Evolutionary conservation across 1,139 yeast genomes (phyloP).

Genomic region (Pichia sp.): DNA sequence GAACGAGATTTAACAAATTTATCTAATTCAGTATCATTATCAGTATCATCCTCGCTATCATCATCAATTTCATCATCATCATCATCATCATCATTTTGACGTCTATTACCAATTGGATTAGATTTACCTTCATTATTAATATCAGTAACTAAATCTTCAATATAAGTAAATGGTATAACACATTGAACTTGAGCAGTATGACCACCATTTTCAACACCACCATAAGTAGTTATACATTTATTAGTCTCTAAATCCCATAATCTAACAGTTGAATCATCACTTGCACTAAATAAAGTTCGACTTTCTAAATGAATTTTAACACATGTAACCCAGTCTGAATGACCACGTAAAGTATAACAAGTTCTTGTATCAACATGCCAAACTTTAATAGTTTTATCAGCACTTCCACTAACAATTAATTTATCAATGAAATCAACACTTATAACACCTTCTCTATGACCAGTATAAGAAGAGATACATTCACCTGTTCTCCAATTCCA

Average conservation of each 20-base stretch:
- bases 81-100: constrained; percentile 29
- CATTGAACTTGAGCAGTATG: constrained; percentile 88
- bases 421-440: constrained; percentile 76
- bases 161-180: constrained; percentile 74
- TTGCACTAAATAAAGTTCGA: constrained; percentile 74
- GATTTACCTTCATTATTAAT: constrained; percentile 19
- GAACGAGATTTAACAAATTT: constrained; percentile 10
- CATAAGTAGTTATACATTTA: constrained; percentile 71
- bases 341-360: constrained; percentile 89
- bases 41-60: constrained; percentile 6
- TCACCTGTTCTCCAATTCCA: constrained; percentile 96
- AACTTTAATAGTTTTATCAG: constrained; percentile 84
- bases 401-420: constrained; percentile 86
- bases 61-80: constrained; percentile 22
- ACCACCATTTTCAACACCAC: constrained; percentile 60
- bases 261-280: constrained; percentile 86
- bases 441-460: constrained; percentile 82
- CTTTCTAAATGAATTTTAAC: constrained; percentile 81
- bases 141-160: constrained; percentile 44
- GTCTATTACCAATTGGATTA: constrained; percentile 7
- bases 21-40: constrained; percentile 11
- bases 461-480: constrained; percentile 87
- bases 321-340: constrained; percentile 84
- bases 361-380: constrained; percentile 96
- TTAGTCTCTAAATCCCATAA: constrained; percentile 91